Base-by-base conservation (phyloP, 23 red algal genomes). In the Gracilaria gracilis region DNA sequence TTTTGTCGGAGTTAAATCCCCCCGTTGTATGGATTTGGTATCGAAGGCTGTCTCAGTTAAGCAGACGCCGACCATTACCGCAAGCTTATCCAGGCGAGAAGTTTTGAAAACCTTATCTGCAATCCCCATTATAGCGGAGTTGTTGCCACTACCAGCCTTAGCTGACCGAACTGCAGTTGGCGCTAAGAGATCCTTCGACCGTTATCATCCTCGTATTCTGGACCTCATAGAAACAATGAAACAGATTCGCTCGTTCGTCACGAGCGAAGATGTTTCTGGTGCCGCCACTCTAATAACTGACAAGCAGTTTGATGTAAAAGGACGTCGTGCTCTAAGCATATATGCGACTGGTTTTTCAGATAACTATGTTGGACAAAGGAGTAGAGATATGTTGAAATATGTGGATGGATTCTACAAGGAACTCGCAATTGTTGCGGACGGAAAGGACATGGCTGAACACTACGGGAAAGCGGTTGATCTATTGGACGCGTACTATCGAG, bases 261-360 rank as follows among this genome's bases (percentile, higher is more conserved):
- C 49, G 24, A 66, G 51, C 2, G 27, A 25, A 0, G 89, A 92
- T 69, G 65, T 36, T 1, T 57, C 42, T 46, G 27, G 20, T n/a
- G 73, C 73, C 4, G 67, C 59, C 61, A 65, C 73, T 3, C 34
- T 92, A 16, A 76, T 84, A 19, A 57, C 21, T 28, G 89, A 74
- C 46, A 92, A 84, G 80, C 31, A 71, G 49, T 92, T 92, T 48
- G 80, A 83, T 49, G 65, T 92, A 17, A 92, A 92, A 57, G 50
- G 65, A 48, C 58, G 89, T n/a, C 76, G 89, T 55, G 89, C 89
- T 14, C 67, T 92, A 13, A 71, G 58, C 40, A 92, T 92, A 53
- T 92, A 83, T 29, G 89, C 89, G 11, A 92, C 89, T 32, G 37
- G 66, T 46, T 84, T 92, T 53, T 84, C 79, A 8, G 89, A 92